Conservation (phyloP, 331 rosid species). For the Malus hybrid region DNA sequence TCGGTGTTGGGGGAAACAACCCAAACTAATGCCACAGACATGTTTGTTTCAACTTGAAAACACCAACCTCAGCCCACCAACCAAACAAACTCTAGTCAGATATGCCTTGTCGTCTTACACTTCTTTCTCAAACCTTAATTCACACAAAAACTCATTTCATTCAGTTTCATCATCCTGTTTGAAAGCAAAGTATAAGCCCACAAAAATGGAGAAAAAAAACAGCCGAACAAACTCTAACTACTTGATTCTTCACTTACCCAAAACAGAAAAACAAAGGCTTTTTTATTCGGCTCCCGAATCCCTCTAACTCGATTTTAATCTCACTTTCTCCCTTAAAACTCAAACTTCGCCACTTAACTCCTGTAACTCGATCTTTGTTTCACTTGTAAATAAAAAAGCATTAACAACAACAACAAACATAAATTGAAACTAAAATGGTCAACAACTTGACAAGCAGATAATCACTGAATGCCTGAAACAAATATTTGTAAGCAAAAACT, state of each 20-base stretch:
- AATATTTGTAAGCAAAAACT: background rate
- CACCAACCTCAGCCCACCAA: background rate
- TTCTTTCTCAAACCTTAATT: background rate
- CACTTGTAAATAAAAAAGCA: too few relatives aligned
- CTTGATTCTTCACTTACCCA: background rate
- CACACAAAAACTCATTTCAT: slow-evolving; percentile 14
- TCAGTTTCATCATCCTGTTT: background rate
- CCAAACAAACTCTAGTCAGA: background rate
- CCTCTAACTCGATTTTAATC: too few relatives aligned
- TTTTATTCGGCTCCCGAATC: too few relatives aligned
- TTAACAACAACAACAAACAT: background rate
- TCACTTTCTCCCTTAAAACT: too few relatives aligned
- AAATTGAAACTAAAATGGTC: background rate
- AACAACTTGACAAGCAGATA: background rate
- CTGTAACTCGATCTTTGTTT: too few relatives aligned
- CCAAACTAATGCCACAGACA: slow-evolving; percentile 52
- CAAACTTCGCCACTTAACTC: too few relatives aligned
- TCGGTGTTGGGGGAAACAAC: slow-evolving; percentile 38
- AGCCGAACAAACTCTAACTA: background rate
- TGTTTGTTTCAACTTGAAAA: slow-evolving; percentile 19
- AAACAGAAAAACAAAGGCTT: background rate
- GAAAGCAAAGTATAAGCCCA: background rate
- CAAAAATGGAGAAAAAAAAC: background rate
- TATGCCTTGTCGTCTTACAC: background rate
- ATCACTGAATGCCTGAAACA: background rate